phyloP scores from a whole-genome alignment of 2,329 filamentous ascomycete genomes.

The Aspergillus sojae region DNA sequence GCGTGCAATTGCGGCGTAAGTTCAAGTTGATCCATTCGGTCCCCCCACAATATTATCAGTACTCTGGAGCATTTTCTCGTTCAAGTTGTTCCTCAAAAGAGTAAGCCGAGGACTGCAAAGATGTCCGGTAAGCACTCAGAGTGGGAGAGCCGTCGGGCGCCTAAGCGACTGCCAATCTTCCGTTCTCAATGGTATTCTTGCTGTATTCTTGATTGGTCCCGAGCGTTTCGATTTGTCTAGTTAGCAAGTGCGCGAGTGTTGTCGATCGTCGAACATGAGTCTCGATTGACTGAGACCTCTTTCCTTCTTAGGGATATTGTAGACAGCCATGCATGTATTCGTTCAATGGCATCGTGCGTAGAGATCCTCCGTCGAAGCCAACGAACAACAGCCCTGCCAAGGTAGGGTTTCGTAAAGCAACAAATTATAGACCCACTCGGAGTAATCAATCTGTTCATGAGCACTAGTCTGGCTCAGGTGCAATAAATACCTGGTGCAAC shows the following conservation, averaged over 20 bases:
- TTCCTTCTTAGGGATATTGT: background rate
- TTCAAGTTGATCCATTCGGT: background rate
- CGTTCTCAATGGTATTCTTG: background rate
- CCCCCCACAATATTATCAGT: background rate
- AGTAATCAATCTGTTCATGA: constrained; percentile 14
- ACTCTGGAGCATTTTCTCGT: background rate
- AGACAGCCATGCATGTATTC: background rate
- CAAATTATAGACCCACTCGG: constrained; percentile 7
- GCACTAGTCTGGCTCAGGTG: constrained; percentile 17
- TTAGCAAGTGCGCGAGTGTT: too few species aligned
- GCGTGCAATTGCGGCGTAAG: background rate
- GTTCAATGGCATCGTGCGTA: background rate
- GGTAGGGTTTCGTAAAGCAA: background rate
- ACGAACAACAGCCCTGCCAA: background rate
- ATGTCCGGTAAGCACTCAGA: background rate
- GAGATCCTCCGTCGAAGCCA: background rate
- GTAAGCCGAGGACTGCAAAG: background rate
- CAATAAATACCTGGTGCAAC: constrained; percentile 16
- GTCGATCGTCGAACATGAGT: background rate
- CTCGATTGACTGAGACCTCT: background rate
- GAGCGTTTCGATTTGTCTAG: too few species aligned
- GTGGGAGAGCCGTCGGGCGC: background rate
- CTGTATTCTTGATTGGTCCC: background rate
- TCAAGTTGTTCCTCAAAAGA: background rate
- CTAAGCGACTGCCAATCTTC: background rate